Conservation (phyloP, 192 early-diverging fungal species). For the Geranomyces michiganensis region DNA sequence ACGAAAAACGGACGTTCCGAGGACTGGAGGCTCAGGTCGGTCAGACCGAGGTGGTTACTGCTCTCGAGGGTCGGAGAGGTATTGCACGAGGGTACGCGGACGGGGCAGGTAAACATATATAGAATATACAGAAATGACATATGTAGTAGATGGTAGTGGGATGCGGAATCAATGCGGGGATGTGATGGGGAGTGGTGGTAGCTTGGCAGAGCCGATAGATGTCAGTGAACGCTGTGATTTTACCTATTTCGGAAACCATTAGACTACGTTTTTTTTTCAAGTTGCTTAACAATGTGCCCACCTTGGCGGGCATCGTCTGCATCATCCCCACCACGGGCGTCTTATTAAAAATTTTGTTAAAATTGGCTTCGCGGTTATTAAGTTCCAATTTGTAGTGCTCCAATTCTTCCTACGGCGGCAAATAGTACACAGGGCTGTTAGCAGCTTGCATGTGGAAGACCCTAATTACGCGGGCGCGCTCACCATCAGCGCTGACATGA, state of each 20-base stretch:
- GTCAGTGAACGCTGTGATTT: constrained; percentile 6
- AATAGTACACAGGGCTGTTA: background rate
- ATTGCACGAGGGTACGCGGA: constrained; percentile 62
- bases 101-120: constrained; percentile 24
- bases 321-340: constrained; percentile 57
- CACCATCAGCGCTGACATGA: constrained; percentile 46
- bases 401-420: constrained; percentile 49
- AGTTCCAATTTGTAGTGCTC: constrained; percentile 59
- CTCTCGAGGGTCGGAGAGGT: constrained; percentile 79
- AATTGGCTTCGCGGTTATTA: constrained; percentile 61
- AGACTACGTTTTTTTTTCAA: background rate
- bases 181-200: constrained; percentile 6
- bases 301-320: constrained; percentile 25
- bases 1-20: constrained; percentile 70
- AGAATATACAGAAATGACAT: constrained; percentile 9
- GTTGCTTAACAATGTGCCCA: background rate
- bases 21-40: constrained; percentile 79
- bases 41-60: constrained; percentile 59
- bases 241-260: background rate
- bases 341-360: constrained; percentile 68
- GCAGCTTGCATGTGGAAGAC: background rate
- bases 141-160: background rate
- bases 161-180: background rate
- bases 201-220: constrained; percentile 6
- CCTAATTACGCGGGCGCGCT: too few species aligned